Percentiles rank a stretch among this genome's conserved stretches.
phyloP scores from a whole-genome alignment of 805 yeast species.

The Diddensiella caesifluorescens region DNA sequence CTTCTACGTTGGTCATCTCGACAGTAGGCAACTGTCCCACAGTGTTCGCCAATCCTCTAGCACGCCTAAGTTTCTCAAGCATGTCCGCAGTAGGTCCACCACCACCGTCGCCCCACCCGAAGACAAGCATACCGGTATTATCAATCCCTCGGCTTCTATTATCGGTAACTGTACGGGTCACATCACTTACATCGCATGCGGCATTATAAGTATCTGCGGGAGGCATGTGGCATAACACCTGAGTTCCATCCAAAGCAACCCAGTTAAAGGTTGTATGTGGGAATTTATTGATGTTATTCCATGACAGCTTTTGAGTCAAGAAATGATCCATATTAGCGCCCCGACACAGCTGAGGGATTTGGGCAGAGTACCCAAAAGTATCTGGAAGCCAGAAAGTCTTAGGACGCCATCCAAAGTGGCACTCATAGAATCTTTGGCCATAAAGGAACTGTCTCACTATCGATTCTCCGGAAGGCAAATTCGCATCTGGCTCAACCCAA shows the following conservation, averaged over 20 bases:
- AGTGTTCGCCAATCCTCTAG: slow-evolving; percentile 66
- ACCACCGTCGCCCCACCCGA: slow-evolving; percentile 87
- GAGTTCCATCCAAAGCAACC: slow-evolving; percentile 79
- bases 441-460: slow-evolving; percentile 71
- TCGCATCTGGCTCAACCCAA: slow-evolving; percentile 88
- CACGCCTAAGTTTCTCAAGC: slow-evolving; percentile 72
- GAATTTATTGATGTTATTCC: slow-evolving; percentile 79
- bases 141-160: slow-evolving; percentile 66
- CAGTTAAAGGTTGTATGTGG: slow-evolving; percentile 79
- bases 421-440: slow-evolving; percentile 69
- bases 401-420: slow-evolving; percentile 62
- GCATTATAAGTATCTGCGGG: slow-evolving; percentile 88
- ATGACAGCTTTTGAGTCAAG: slow-evolving; percentile 74
- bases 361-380: slow-evolving; percentile 82
- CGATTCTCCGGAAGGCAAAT: slow-evolving; percentile 77
- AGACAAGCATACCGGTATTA: slow-evolving; percentile 63
- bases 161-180: slow-evolving; percentile 59
- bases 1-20: slow-evolving; percentile 64
- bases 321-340: slow-evolving; percentile 66
- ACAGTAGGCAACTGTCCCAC: slow-evolving; percentile 77
- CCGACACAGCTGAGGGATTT: slow-evolving; percentile 76
- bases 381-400: slow-evolving; percentile 81
- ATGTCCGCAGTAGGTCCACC: slow-evolving; percentile 82
- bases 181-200: slow-evolving; percentile 75
- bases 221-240: slow-evolving; percentile 81